Conservation (phyloP, 108 stramenopile species). For the Nannochloropsis salina region DNA sequence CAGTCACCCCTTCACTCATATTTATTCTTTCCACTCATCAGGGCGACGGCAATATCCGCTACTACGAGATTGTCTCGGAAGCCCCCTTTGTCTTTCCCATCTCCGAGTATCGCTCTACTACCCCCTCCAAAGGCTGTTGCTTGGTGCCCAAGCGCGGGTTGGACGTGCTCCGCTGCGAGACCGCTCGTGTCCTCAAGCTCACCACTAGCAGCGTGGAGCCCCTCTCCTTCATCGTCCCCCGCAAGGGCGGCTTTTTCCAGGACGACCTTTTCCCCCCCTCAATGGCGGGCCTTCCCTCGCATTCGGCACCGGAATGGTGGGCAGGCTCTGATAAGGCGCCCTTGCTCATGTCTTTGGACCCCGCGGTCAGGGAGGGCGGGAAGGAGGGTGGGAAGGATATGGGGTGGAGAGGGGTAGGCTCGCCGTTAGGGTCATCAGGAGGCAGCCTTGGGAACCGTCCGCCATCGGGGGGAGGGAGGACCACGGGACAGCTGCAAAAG, state of each 20-base stretch:
- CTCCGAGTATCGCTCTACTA: conserved; percentile 73
- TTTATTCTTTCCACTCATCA: neutral
- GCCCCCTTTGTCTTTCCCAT: conserved; percentile 68
- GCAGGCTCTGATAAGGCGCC: conserved; percentile 77
- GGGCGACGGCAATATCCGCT: conserved; percentile 95
- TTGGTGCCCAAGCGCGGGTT: conserved; percentile 92
- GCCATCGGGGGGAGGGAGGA: neutral
- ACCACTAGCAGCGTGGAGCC: conserved; percentile 81
- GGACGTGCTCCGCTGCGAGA: conserved; percentile 87
- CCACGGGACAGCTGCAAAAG: neutral
- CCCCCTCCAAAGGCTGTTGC: conserved; percentile 89
- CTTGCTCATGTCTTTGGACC: conserved; percentile 64
- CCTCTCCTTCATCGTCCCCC: conserved; percentile 86
- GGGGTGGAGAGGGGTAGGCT: neutral
- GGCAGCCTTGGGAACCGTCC: neutral
- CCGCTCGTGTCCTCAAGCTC: conserved; percentile 85
- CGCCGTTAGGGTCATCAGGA: neutral
- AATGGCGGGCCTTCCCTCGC: conserved; percentile 69
- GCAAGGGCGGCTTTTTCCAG: conserved; percentile 95
- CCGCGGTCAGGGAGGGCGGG: conserved; percentile 29
- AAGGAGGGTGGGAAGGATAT: neutral
- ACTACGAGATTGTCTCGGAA: conserved; percentile 82
- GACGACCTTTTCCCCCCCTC: conserved; percentile 93
- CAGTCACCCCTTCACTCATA: too few species aligned
- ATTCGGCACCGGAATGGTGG: conserved; percentile 83